phyloP scores from a whole-genome alignment of 352 stramenopile genomes.

The Globisporangium recalcitrans region DNA sequence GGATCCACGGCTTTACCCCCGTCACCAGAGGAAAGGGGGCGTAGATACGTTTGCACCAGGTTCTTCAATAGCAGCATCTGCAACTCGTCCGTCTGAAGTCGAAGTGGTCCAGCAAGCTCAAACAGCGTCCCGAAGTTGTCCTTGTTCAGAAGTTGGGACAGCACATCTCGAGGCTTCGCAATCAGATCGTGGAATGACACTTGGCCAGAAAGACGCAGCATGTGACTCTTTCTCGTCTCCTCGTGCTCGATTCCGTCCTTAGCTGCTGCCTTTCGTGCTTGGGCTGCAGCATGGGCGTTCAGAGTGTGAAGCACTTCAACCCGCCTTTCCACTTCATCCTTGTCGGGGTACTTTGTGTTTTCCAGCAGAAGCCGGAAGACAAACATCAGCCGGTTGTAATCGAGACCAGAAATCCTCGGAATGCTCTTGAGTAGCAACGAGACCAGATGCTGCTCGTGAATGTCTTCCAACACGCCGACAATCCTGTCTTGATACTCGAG shows the following conservation, averaged over 20 bases:
- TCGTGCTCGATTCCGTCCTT: neutral
- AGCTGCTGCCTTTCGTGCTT: constrained; percentile 2
- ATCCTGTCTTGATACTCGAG: constrained; percentile 77
- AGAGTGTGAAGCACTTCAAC: constrained; percentile 57
- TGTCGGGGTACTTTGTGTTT: constrained; percentile 45
- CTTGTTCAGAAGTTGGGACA: constrained; percentile 37
- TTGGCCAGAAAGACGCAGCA: neutral
- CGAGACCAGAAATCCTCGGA: constrained; percentile 37
- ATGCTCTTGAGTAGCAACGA: constrained; percentile 55
- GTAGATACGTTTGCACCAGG: constrained; percentile 31
- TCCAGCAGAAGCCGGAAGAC: constrained; percentile 67
- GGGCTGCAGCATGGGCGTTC: constrained; percentile 19
- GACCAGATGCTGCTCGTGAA: constrained; percentile 64
- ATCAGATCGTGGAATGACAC: constrained; percentile 73
- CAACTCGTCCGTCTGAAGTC: constrained; percentile 59
- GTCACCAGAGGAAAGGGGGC: neutral
- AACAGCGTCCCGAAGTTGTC: constrained; percentile 50
- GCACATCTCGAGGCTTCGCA: constrained; percentile 45
- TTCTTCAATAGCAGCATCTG: constrained; percentile 75
- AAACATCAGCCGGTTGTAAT: constrained; percentile 73
- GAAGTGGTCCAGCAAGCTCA: constrained; percentile 42
- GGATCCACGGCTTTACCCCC: neutral
- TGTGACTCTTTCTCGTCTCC: neutral
- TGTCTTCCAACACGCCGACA: constrained; percentile 68
- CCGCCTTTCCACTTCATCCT: constrained; percentile 54